Conservation (phyloP, 202 grass and related monocot genomes). For the Schoenoplectus tabernaemontani region DNA sequence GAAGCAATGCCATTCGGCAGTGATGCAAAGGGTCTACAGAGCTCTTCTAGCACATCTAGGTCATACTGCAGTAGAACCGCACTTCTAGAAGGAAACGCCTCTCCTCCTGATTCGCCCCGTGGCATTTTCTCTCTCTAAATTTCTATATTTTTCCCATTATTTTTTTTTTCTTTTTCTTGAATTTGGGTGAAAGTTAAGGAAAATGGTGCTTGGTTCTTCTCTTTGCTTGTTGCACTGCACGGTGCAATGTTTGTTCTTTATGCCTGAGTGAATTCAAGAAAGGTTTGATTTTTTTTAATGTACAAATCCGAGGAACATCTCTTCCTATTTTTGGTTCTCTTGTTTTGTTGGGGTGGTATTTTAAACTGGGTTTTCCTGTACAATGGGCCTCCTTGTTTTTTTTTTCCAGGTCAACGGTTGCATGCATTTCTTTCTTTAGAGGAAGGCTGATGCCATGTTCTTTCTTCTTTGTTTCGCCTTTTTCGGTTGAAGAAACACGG, state of each 20-base stretch:
- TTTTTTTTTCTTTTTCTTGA: slow-evolving; percentile 17
- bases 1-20: slow-evolving; percentile 35
- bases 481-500: too few relatives aligned
- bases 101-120: slow-evolving; percentile 33
- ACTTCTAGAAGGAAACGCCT: slow-evolving; percentile 49
- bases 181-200: neutral
- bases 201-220: neutral
- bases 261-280: slow-evolving; percentile 11
- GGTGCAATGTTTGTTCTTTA: neutral
- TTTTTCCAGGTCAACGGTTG: neutral
- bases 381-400: neutral
- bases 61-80: slow-evolving; percentile 77
- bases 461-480: neutral
- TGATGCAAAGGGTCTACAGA: slow-evolving; percentile 54
- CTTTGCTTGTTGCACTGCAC: neutral
- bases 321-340: neutral
- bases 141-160: neutral
- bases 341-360: neutral
- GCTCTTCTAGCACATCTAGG: slow-evolving; percentile 73
- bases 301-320: neutral
- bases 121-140: slow-evolving; percentile 35
- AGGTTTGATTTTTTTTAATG: neutral
- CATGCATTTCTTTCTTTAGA: neutral
- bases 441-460: neutral
- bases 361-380: neutral